phyloP scores from a whole-genome alignment of 345 rosid species.

The Salix udensis region DNA sequence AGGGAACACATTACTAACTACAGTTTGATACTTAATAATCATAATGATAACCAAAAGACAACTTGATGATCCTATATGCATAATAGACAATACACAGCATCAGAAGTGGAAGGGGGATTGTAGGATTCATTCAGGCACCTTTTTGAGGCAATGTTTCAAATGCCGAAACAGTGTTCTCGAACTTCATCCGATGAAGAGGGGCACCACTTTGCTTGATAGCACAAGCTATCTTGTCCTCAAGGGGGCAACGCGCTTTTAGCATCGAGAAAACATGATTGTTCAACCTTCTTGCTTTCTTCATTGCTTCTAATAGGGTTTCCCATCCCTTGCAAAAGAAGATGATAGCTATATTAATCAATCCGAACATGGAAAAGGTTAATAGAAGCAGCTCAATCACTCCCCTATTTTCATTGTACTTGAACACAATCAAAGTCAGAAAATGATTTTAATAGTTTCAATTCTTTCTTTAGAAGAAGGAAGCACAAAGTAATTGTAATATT shows the following conservation, averaged over 20 bases:
- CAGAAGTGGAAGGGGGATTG: conserved; percentile 1
- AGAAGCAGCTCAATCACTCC: neutral
- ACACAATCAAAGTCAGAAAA: neutral
- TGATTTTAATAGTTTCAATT: neutral
- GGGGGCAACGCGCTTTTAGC: conserved; percentile 97
- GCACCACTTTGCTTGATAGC: conserved; percentile 97
- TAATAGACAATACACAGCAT: neutral
- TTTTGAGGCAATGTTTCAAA: conserved; percentile 92
- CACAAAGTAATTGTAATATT: neutral
- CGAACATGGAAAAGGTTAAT: neutral
- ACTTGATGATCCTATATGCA: neutral
- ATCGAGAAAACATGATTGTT: conserved; percentile 97
- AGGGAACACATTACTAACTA: neutral
- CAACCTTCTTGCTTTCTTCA: conserved; percentile 94
- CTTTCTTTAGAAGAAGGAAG: neutral
- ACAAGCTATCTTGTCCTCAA: conserved; percentile 91
- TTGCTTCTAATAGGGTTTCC: conserved; percentile 84
- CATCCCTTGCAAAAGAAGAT: conserved; percentile 55
- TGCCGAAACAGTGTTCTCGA: conserved; percentile 96
- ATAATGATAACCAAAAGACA: neutral
- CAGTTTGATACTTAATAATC: neutral
- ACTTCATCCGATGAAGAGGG: conserved; percentile 79
- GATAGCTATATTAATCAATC: neutral
- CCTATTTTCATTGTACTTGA: neutral
- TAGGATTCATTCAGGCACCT: conserved; percentile 40